Percentiles rank a stretch among this genome's conserved stretches.
Conservation (phyloP, 2,329 filamentous ascomycete genomes). For the Aspergillus cejpii region DNA sequence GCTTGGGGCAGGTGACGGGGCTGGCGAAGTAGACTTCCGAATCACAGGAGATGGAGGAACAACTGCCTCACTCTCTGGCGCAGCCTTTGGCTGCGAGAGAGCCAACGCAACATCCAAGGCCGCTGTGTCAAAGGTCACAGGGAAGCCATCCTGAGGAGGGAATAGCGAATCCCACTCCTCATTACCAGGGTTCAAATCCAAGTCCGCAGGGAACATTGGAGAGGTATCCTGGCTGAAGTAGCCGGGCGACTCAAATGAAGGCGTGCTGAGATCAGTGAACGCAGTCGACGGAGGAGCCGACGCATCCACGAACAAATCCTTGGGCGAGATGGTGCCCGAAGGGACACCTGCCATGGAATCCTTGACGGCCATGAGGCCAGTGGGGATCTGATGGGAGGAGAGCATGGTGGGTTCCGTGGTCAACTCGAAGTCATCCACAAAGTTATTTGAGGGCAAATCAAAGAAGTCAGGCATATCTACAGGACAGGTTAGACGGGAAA, state of each 20-base stretch:
- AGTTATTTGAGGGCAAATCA: slow-evolving; percentile 24
- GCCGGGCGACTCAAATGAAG: slow-evolving; percentile 68
- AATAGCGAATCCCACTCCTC: slow-evolving; percentile 64
- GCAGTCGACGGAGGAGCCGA: slow-evolving; percentile 77
- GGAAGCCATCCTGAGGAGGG: slow-evolving; percentile 24
- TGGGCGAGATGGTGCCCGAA: slow-evolving; percentile 68
- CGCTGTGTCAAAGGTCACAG: slow-evolving; percentile 25
- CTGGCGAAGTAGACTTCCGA: slow-evolving; percentile 37
- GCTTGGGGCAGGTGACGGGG: slow-evolving; percentile 37
- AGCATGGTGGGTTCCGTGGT: slow-evolving; percentile 24
- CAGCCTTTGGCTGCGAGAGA: slow-evolving; percentile 14
- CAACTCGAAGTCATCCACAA: slow-evolving; percentile 22
- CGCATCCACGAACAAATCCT: slow-evolving; percentile 67
- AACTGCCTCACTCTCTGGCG: slow-evolving; percentile 1
- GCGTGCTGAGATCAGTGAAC: slow-evolving; percentile 78
- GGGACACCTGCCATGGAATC: slow-evolving; percentile 33
- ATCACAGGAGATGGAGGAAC: slow-evolving; percentile 21
- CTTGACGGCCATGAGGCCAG: slow-evolving; percentile 43
- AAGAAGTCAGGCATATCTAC: slow-evolving; percentile 26
- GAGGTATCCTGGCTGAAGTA: slow-evolving; percentile 68
- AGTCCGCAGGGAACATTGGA: slow-evolving; percentile 60
- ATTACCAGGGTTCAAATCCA: slow-evolving; percentile 48
- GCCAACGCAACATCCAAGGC: slow-evolving; percentile 30
- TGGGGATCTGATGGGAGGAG: slow-evolving; percentile 20
- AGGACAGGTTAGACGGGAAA: slow-evolving; percentile 13